Percentiles rank a stretch among this genome's conserved stretches.
Conservation (phyloP, 495 filamentous ascomycete genomes). For the Hyaloscypha hepaticicola region DNA sequence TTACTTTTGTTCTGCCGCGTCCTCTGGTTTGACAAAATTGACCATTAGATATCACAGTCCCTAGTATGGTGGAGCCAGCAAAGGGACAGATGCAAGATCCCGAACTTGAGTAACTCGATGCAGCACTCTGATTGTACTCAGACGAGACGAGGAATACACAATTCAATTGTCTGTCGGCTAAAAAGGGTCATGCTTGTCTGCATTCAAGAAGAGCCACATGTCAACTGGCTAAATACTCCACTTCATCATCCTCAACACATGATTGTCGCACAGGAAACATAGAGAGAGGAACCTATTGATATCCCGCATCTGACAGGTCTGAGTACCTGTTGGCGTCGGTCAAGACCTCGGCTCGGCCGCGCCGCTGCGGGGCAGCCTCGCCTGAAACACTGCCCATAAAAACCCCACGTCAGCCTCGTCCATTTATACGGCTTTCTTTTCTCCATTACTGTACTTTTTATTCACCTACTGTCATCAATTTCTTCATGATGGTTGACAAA, state of each 20-base stretch:
- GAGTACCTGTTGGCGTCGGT: no score
- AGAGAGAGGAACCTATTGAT: not conserved
- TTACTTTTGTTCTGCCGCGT: not conserved
- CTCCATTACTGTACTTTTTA: no score
- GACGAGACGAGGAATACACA: no score
- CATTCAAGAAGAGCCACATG: no score
- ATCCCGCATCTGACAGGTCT: not conserved
- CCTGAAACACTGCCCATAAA: not conserved
- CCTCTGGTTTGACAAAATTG: not conserved
- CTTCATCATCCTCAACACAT: no score
- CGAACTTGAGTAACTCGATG: not conserved
- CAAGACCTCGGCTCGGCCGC: not conserved
- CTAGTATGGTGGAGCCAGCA: not conserved
- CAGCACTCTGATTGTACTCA: not conserved
- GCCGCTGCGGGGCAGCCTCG: constrained; percentile 8
- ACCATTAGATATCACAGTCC: not conserved
- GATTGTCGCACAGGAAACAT: no score
- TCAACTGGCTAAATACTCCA: no score
- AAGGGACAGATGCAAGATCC: not conserved
- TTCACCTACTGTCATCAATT: not conserved
- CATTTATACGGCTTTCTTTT: not conserved
- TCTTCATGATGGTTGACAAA: constrained; percentile 53
- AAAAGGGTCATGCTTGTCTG: no score
- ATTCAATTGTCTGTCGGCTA: no score
- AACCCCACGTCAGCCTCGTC: constrained; percentile 4